Percentiles rank a stretch among this genome's conserved stretches.
Conservation (phyloP, 106 monocot species). For the Dioscorea dumetorum region DNA sequence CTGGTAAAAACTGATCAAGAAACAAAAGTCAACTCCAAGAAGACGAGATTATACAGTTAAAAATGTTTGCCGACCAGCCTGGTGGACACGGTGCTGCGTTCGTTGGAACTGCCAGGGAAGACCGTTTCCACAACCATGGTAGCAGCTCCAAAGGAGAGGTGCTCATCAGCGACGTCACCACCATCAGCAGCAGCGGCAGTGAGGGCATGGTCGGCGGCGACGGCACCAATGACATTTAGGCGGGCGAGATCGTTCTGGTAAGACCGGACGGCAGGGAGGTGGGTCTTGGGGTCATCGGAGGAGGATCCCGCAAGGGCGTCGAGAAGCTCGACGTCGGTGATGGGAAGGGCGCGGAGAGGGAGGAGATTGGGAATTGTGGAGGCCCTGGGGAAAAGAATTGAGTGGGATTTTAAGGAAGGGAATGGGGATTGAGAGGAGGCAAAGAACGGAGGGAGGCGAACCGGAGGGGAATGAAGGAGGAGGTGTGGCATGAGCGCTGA, state of each 20-base stretch:
- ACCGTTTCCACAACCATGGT: conserved; percentile 86
- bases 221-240: conserved; percentile 47
- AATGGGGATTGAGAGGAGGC: neutral
- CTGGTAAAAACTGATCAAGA: conserved; percentile 62
- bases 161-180: conserved; percentile 65
- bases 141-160: conserved; percentile 43
- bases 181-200: conserved; percentile 90
- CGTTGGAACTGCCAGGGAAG: conserved; percentile 38
- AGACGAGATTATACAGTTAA: neutral
- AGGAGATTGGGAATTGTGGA: neutral
- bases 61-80: conserved; percentile 48
- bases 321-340: conserved; percentile 24
- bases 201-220: conserved; percentile 42
- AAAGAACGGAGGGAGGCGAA: neutral
- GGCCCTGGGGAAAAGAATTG: neutral
- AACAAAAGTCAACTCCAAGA: neutral
- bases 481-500: neutral
- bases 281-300: conserved; percentile 3
- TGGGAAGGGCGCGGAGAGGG: conserved; percentile 8
- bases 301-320: conserved; percentile 5
- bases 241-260: conserved; percentile 47
- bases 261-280: conserved; percentile 48
- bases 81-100: conserved; percentile 63
- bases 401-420: neutral
- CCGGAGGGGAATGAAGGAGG: neutral